A percentile compares a stretch with the other conserved stretches of the same genome.
Evolutionary conservation across 163 green algal genomes (phyloP).

Genomic region (Scenedesmus sp.): DNA sequence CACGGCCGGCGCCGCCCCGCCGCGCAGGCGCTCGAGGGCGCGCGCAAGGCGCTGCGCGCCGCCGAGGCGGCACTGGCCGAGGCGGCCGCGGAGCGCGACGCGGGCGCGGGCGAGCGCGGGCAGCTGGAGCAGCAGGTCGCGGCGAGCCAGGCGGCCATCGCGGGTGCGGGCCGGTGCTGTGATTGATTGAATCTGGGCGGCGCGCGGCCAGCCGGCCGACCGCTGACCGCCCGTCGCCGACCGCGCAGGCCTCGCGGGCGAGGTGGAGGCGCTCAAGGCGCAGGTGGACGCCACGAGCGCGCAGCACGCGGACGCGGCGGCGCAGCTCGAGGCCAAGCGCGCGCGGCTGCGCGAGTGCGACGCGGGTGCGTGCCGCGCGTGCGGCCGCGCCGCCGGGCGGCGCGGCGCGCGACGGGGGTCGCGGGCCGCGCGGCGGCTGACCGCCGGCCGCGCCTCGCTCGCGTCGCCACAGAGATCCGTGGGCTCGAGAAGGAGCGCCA

Average conservation of each 20-base stretch:
- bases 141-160: slow-evolving; percentile 21
- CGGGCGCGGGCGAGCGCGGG: slow-evolving; percentile 62
- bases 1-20: no score
- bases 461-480: no score
- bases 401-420: no score
- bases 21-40: slow-evolving; percentile 48
- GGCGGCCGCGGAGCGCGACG: slow-evolving; percentile 59
- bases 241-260: slow-evolving; percentile 39
- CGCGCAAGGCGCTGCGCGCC: slow-evolving; percentile 53
- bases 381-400: no score
- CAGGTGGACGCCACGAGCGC: slow-evolving; percentile 50
- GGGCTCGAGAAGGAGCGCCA: slow-evolving; percentile 59
- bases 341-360: slow-evolving; percentile 76
- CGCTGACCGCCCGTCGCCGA: no score
- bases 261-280: slow-evolving; percentile 63
- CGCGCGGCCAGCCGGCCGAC: no score
- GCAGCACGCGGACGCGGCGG: slow-evolving; percentile 54
- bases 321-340: slow-evolving; percentile 57
- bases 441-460: no score
- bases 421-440: no score
- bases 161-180: slow-evolving; percentile 39
- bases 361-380: no score
- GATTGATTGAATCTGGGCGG: no score
- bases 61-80: slow-evolving; percentile 55
- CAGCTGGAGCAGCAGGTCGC: slow-evolving; percentile 58